Evolutionary conservation across 805 yeast genomes (phyloP).

Genomic region (Monosporozyma servazzii): DNA sequence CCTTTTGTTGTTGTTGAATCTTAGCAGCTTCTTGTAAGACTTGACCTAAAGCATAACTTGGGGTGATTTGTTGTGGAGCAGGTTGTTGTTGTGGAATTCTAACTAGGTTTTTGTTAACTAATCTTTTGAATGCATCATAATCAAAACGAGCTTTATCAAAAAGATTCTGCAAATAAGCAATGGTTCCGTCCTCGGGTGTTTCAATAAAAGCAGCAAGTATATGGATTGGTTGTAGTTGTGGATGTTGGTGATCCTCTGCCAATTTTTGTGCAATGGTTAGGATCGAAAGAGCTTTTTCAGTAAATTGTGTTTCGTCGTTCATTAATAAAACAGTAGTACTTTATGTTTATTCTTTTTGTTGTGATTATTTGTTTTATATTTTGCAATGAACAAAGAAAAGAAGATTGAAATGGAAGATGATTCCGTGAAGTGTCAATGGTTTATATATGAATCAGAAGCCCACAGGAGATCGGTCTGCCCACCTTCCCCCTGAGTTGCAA

Average conservation of each 20-base stretch:
- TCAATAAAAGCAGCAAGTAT: constrained; percentile 84
- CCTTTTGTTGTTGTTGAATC: constrained; percentile 80
- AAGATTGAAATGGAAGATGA: not conserved
- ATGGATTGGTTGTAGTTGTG: constrained; percentile 82
- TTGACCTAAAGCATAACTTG: constrained; percentile 68
- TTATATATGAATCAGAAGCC: not conserved
- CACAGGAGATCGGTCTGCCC: not conserved
- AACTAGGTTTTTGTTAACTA: constrained; percentile 72
- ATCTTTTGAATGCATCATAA: constrained; percentile 69
- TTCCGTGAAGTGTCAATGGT: not conserved
- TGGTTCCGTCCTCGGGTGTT: constrained; percentile 42
- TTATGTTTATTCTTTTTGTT: not conserved
- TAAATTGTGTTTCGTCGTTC: constrained; percentile 60
- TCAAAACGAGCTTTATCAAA: constrained; percentile 83
- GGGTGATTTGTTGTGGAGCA: constrained; percentile 72
- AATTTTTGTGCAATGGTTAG: constrained; percentile 71
- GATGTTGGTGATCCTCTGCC: constrained; percentile 76
- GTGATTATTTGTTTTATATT: not conserved
- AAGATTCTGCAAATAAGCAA: constrained; percentile 68
- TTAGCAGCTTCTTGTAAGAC: constrained; percentile 67
- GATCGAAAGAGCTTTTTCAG: constrained; percentile 84
- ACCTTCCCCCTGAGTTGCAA: not conserved
- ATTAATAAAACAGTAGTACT: constrained; percentile 4
- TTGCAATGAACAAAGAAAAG: no score
- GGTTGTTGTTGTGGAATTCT: constrained; percentile 83